Evolutionary conservation across 441 rosid genomes (phyloP).

Genomic region (Eruca vesicaria): DNA sequence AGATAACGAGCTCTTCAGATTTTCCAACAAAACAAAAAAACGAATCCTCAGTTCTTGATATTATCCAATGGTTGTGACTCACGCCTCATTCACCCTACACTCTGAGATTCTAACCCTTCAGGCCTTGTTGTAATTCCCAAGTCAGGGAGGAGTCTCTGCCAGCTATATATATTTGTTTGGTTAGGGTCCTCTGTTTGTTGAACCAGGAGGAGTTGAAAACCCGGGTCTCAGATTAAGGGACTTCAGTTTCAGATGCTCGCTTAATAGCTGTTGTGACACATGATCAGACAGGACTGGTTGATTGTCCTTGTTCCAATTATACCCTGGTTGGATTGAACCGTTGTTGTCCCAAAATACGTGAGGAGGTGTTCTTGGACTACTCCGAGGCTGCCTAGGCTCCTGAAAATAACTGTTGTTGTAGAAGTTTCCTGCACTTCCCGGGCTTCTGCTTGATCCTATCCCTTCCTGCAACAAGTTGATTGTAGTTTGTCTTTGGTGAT

Average conservation of each 20-base stretch:
- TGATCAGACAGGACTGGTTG: constrained; percentile 60
- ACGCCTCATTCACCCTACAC: constrained; percentile 5
- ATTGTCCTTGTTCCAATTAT: constrained; percentile 44
- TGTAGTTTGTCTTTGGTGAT: constrained; percentile 47
- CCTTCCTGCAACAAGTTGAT: constrained; percentile 55
- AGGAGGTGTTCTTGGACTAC: constrained; percentile 53
- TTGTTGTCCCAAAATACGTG: constrained; percentile 54
- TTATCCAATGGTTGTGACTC: constrained; percentile 23
- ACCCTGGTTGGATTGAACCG: constrained; percentile 44
- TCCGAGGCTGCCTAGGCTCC: constrained; percentile 54
- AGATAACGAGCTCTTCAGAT: constrained; percentile 27
- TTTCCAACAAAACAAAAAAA: constrained; percentile 21
- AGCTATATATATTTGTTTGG: not conserved
- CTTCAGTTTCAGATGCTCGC: constrained; percentile 62
- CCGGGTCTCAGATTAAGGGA: constrained; percentile 58
- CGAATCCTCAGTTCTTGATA: constrained; percentile 18
- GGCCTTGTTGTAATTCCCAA: not conserved
- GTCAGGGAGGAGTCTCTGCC: not conserved
- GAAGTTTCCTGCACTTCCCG: constrained; percentile 47
- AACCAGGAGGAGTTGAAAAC: constrained; percentile 48
- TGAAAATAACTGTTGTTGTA: constrained; percentile 46
- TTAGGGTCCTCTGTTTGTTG: constrained; percentile 44
- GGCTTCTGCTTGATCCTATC: constrained; percentile 43
- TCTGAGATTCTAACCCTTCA: constrained; percentile 23
- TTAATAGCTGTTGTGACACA: constrained; percentile 67